Percentiles rank a stretch among this genome's conserved stretches.
Conservation (phyloP, 2,329 filamentous ascomycete species). For the Hymenoscyphus fructigenus region DNA sequence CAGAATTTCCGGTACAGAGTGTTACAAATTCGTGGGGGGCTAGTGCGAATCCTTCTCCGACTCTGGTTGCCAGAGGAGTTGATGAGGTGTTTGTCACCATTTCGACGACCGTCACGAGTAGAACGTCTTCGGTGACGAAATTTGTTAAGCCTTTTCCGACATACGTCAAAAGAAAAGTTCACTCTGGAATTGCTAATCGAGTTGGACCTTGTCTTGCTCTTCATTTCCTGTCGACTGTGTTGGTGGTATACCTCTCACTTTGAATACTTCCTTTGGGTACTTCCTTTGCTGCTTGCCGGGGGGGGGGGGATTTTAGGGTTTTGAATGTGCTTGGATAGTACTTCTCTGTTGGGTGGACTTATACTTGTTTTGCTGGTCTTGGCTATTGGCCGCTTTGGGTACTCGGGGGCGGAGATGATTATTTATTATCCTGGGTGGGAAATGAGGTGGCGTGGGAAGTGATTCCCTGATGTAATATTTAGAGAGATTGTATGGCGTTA, state of each 20-base stretch:
- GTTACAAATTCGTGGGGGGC: conserved; percentile 14
- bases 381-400: not conserved
- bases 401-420: not conserved
- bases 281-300: not conserved
- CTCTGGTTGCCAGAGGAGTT: not conserved
- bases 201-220: not conserved
- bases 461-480: not conserved
- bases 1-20: conserved; percentile 16
- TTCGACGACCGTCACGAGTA: not conserved
- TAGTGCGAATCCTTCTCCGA: conserved; percentile 14
- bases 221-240: not conserved
- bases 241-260: not conserved
- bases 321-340: not conserved
- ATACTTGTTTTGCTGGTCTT: not conserved
- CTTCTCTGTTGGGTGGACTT: not conserved
- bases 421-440: not conserved
- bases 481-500: not conserved
- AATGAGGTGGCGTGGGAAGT: not conserved
- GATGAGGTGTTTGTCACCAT: not conserved
- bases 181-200: not conserved
- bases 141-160: not conserved
- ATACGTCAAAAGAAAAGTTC: not conserved
- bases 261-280: not conserved
- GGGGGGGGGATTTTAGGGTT: not conserved
- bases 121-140: not conserved